Percentiles rank a stretch among this genome's conserved stretches.
These are phyloP conservation scores for Penicillium herquei DNA, from an alignment of 495 filamentous ascomycete species.

Conservation along the genomic window DNA sequence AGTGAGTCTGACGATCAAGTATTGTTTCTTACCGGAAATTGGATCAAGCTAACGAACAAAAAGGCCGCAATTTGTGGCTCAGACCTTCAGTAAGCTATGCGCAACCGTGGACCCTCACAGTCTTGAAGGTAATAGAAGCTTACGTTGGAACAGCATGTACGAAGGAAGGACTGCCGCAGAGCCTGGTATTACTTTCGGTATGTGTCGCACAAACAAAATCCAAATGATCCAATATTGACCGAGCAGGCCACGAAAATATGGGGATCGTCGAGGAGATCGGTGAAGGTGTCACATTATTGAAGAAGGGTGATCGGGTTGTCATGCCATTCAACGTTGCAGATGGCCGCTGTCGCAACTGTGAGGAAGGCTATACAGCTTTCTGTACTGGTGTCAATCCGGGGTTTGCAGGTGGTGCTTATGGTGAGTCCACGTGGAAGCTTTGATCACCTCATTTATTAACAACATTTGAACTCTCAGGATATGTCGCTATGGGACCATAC, in stretches of 20 bases:
- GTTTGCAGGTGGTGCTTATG: conserved; percentile 59
- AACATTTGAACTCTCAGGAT: conserved; percentile 26
- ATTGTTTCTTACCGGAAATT: too few species aligned
- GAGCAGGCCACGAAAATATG: conserved; percentile 56
- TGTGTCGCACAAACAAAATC: not conserved
- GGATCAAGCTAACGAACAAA: conserved; percentile 3
- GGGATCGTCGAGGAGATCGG: conserved; percentile 48
- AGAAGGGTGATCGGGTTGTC: conserved; percentile 55
- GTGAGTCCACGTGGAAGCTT: conserved; percentile 10
- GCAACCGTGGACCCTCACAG: not conserved
- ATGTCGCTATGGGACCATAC: conserved; percentile 61
- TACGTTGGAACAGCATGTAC: conserved; percentile 41
- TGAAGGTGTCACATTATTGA: conserved; percentile 45
- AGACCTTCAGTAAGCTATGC: conserved; percentile 32
- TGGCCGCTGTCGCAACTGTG: conserved; percentile 57
- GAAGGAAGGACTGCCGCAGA: conserved; percentile 52
- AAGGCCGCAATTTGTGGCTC: conserved; percentile 54
- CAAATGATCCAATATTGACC: not conserved
- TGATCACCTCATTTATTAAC: not conserved
- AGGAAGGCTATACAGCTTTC: conserved; percentile 57
- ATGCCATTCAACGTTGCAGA: conserved; percentile 61
- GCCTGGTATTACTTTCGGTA: conserved; percentile 52
- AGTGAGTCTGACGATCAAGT: conserved; percentile 24
- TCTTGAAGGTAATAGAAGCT: conserved; percentile 6
- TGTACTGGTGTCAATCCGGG: conserved; percentile 58